phyloP scores from a whole-genome alignment of 345 rosid species.

The Fremontodendron californicum region DNA sequence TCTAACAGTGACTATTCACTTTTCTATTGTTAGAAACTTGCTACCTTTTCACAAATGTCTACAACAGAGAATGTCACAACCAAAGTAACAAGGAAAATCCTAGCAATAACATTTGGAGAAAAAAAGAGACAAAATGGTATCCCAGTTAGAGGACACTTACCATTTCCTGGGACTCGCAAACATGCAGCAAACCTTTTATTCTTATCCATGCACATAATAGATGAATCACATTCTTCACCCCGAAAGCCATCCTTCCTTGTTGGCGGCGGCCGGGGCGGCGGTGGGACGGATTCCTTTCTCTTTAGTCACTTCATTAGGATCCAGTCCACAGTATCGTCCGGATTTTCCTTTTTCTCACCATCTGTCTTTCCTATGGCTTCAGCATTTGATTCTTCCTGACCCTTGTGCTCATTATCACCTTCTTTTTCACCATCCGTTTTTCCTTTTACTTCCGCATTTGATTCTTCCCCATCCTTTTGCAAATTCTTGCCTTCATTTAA shows the following conservation, averaged over 20 bases:
- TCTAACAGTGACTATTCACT: neutral
- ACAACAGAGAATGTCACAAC: neutral
- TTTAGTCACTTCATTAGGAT: slow-evolving; percentile 12
- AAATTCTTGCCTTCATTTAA: neutral
- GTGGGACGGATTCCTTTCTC: slow-evolving; percentile 2
- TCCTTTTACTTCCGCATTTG: slow-evolving; percentile 9
- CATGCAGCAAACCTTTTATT: slow-evolving; percentile 63
- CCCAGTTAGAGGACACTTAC: slow-evolving; percentile 25
- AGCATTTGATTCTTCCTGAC: neutral
- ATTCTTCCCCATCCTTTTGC: slow-evolving; percentile 1
- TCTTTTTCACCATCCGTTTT: neutral
- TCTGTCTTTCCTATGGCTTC: neutral
- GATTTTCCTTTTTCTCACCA: neutral
- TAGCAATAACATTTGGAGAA: neutral
- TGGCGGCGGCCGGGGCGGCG: neutral
- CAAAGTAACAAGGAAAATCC: neutral
- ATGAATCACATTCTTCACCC: slow-evolving; percentile 64
- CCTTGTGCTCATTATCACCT: neutral
- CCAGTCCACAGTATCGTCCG: slow-evolving; percentile 1
- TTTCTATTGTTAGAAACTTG: neutral
- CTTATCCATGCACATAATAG: slow-evolving; percentile 53
- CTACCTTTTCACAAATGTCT: neutral
- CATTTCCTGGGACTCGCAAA: slow-evolving; percentile 75
- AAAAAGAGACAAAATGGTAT: neutral
- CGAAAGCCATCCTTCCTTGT: slow-evolving; percentile 32